Evolutionary conservation across 148 eudicot genomes (phyloP).

Genomic region (Selenicereus undatus): DNA sequence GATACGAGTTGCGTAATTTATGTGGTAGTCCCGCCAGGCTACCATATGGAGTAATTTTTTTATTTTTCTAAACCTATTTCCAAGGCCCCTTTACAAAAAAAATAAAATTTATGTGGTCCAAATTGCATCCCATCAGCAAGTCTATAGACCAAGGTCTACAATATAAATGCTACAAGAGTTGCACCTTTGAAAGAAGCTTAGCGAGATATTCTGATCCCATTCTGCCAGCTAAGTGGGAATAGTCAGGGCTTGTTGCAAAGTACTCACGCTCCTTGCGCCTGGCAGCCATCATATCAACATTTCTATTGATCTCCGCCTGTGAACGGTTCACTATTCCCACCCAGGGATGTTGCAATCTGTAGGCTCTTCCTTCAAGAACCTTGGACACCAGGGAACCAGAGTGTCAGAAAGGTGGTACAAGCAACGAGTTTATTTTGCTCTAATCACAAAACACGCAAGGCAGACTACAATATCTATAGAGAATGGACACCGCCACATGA

Average conservation of each 20-base stretch:
- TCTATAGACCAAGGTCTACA: too few relatives aligned
- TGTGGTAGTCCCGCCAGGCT: too few relatives aligned
- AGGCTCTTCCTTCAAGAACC: slow-evolving; percentile 84
- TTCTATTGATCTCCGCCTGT: slow-evolving; percentile 76
- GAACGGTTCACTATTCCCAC: slow-evolving; percentile 82
- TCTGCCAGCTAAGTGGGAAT: slow-evolving; percentile 61
- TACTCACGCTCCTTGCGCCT: slow-evolving; percentile 69
- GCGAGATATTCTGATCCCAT: slow-evolving; percentile 91
- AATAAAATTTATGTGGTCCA: too few relatives aligned
- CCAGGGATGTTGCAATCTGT: slow-evolving; percentile 68
- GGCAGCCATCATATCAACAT: slow-evolving; percentile 64
- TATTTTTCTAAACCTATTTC: too few relatives aligned
- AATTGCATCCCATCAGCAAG: too few relatives aligned
- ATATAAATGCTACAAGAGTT: neutral
- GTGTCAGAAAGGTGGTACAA: neutral
- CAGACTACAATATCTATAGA: too few relatives aligned
- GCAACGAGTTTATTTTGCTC: too few relatives aligned
- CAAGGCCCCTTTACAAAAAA: too few relatives aligned
- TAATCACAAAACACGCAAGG: too few relatives aligned
- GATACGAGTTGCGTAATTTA: neutral
- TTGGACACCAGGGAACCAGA: slow-evolving; percentile 15
- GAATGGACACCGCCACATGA: too few relatives aligned
- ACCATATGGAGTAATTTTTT: too few relatives aligned
- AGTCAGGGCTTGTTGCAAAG: slow-evolving; percentile 72
- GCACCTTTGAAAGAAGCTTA: slow-evolving; percentile 66